Base-by-base conservation (phyloP, 1,284 basidiomycete genomes). In the Moniliophthora roreri region DNA sequence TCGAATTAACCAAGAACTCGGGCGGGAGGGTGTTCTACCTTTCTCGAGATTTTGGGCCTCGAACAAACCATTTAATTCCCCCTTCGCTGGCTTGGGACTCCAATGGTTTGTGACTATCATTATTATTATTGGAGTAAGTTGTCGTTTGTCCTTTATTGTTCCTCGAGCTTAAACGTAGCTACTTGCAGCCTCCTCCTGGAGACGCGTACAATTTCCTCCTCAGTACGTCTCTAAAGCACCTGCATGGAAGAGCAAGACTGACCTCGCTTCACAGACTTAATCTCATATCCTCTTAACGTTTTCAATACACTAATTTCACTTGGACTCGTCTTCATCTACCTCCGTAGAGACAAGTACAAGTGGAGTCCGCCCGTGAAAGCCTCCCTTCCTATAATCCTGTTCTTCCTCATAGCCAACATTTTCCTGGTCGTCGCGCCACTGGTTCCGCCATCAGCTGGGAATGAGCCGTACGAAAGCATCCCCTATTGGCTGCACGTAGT, bases 1-100 rank as follows among this genome's bases (percentile, higher is more conserved):
- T 15, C 65, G 69, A 21, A 68, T 74, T 5, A 71, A 70, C 34
- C 72, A 75, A 51, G 71, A 70, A 45, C 62, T 74, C 1, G 73
- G 69, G 16, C 60, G 67, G 23, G 70, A 73, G 59, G 72, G 71
- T 11, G 63, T 73, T 38, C 60, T 74, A 1, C 71, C 70, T 1
- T 70, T 68, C 54, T 68, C 68, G 55, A 65, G 66, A 26, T 56
- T 74, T 36, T 73, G 67, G 64, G 69, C 61, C 9, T 70, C 69
- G 0, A 71, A 70, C 51, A 57, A 61, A 24, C 73, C 72, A 2
- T 68, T 69, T 58, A 67, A 69, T 24, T 66, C 69, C 4, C 73
- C 73, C n/a, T 58, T 74, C 4, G 67, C 67, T 15, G 72, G 70
- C 11, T 51, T 66, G 24, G 54, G 50, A 15, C 60, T 65, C 34